Conservation (phyloP, 495 filamentous ascomycete species). For the Penicillium coprophilum region DNA sequence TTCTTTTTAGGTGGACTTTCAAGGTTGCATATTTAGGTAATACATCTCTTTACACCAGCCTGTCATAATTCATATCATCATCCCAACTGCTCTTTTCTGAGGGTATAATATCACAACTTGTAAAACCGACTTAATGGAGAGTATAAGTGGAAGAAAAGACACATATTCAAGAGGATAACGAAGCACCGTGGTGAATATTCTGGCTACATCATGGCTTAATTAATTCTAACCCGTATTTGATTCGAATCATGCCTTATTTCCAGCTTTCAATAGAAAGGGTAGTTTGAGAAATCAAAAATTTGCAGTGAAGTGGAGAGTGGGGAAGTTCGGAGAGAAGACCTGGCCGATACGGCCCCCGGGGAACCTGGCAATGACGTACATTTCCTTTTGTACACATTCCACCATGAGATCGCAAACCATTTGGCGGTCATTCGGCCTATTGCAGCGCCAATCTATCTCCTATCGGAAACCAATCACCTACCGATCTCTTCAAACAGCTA, state of each 20-base stretch:
- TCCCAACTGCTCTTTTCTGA: background rate
- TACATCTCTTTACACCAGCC: background rate
- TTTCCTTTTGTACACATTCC: conserved; percentile 7
- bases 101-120: background rate
- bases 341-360: background rate
- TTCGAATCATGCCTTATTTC: background rate
- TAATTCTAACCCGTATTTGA: background rate
- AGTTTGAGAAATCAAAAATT: too few species aligned
- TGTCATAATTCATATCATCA: background rate
- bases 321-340: background rate
- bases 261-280: too few species aligned
- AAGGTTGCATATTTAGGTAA: too few species aligned
- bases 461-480: conserved; percentile 19
- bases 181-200: background rate
- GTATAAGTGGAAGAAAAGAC: background rate
- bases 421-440: conserved; percentile 33
- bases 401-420: conserved; percentile 28
- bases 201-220: background rate
- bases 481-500: conserved; percentile 36
- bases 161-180: background rate
- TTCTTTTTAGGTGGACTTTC: background rate
- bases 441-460: conserved; percentile 24
- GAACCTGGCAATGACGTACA: conserved; percentile 8
- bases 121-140: background rate
- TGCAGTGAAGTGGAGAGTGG: background rate